Base-by-base conservation (phyloP, 78 protist genomes). In the Dictyostelium firmibasis region DNA sequence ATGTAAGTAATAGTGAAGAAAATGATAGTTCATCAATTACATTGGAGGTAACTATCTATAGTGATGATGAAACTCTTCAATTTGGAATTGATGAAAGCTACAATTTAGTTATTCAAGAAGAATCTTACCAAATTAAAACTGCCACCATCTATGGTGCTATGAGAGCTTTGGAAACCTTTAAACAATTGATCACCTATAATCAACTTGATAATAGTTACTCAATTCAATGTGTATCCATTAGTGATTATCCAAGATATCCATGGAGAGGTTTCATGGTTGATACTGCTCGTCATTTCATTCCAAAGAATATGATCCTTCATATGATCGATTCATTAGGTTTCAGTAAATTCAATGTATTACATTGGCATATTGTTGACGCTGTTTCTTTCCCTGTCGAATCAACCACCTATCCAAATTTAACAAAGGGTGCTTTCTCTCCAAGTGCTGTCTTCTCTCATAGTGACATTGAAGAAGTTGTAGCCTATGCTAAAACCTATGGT, bases 351-450 rank as follows among this genome's bases (percentile, higher is more conserved):
- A 98, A 98, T 92, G 92, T 91, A 50, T 67, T 98, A 14, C 99
- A 98, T 96, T 98, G 99, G 99, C 99, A 98, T 82, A 29, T 98
- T 0, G 96, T 93, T 27, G 99, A 98, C 57, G 81, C 97, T 33
- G 97, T 96, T 75, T 50, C 99, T 14, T 98, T 98, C 96, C 99
- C 99, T 6, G 74, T 95, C n/a, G 92, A 77, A 36, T 31, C 85
- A 41, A 67, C 69, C 7, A 74, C 91, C 18, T 67, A 31, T 67
- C 99, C 99, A 27, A 5, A 41, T 67, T 83, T 98, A 35, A 41
- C 96, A 9, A 16, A 44, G 29, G 98, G 96, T 31, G 98, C 98
- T 9, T 98, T 23, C 78, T 67, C 70, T 5, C 43, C 97, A 70
- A n/a, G 35, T 29, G 97, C 93, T 29, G 41, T 76, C 20, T 98